Conservation (phyloP, 2,329 filamentous ascomycete species). For the Furcasterigmium furcatum region DNA sequence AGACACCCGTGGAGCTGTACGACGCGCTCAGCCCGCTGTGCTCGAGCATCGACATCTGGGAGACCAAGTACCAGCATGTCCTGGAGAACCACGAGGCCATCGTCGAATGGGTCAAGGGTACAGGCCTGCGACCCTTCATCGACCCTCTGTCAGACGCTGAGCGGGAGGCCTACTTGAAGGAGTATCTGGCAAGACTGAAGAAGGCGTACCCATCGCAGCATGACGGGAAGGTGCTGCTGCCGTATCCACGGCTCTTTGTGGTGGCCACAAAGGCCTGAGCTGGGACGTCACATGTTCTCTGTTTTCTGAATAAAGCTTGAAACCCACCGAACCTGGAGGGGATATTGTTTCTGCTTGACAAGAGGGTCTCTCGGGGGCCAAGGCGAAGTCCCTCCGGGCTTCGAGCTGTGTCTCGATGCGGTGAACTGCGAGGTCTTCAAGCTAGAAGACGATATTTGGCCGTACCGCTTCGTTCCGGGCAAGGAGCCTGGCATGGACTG, state of each 20-base stretch:
- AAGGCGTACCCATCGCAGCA: slow-evolving; percentile 35
- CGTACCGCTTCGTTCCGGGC: too few relatives aligned
- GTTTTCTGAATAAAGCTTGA: too few relatives aligned
- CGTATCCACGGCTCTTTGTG: slow-evolving; percentile 55
- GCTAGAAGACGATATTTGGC: too few relatives aligned
- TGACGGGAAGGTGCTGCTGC: slow-evolving; percentile 52
- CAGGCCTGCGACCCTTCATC: slow-evolving; percentile 52
- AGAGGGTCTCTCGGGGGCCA: too few relatives aligned
- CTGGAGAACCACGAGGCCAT: slow-evolving; percentile 44
- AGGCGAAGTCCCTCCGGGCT: too few relatives aligned
- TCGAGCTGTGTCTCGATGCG: too few relatives aligned
- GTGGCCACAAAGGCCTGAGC: slow-evolving; percentile 29
- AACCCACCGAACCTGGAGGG: too few relatives aligned
- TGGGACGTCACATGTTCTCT: too few relatives aligned
- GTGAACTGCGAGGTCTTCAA: too few relatives aligned
- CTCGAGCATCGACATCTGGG: slow-evolving; percentile 46
- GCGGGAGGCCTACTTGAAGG: slow-evolving; percentile 37
- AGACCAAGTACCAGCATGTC: slow-evolving; percentile 49
- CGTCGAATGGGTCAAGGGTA: slow-evolving; percentile 58
- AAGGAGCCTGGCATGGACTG: too few relatives aligned
- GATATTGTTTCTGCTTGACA: too few relatives aligned
- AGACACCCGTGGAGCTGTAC: slow-evolving; percentile 42
- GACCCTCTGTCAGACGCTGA: slow-evolving; percentile 38
- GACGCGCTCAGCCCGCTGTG: slow-evolving; percentile 41
- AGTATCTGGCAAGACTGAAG: slow-evolving; percentile 42